Evolutionary conservation across 176 grass and related monocot species (phyloP), one percentile per base, ranked within the genome.

Genomic region (Zea luxurians): DNA sequence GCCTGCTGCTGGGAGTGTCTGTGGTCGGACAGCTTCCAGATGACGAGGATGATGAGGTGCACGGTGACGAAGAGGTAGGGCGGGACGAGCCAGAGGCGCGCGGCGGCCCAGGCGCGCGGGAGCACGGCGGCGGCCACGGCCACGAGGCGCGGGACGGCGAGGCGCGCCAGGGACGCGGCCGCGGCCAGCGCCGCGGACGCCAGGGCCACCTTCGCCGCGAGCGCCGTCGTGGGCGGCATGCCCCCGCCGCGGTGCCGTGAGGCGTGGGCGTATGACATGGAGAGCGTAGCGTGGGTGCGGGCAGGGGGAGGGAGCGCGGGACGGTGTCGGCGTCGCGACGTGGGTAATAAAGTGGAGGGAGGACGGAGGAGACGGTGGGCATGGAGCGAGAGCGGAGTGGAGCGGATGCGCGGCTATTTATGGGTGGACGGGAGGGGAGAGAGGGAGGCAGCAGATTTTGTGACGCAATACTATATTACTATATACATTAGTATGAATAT

Each of bases 11-110:
- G 89, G 83, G 52, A 73, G 57, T 89, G 87, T 70, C 78, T 94
- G 42, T 87, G 81, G 70, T 89, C 92, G 80, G 95, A 94, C 81
- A 99, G 96, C 85, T 95, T 96, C 92, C 92, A 98, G 80, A 98
- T 94, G 85, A 92, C 83, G 78, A 98, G 73, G 78, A 96, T 92
- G 90, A 99, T 99, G 81, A 99, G 83, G 75, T 99, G 90, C 27
- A 96, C 70, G 82, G 86, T 86, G 75, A 95, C 77, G 86, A 99
- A 95, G 74, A 99, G 92, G 76, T 92, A 96, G 2, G 92, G 90
- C 20, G 87, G 93, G 16, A 75, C 75, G 68, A 97, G 64, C 83
- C 82, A 93, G 44, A 83, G 63, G 4, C 75, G 78, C 75, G 78
- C 42, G 1, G 65, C 81, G 21, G 79, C 71, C 89, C 87, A 88